A percentile compares a stretch with the other conserved stretches of the same genome.
Evolutionary conservation across 2,329 filamentous ascomycete species (phyloP).

Genomic region (Tolypocladium tundrense): DNA sequence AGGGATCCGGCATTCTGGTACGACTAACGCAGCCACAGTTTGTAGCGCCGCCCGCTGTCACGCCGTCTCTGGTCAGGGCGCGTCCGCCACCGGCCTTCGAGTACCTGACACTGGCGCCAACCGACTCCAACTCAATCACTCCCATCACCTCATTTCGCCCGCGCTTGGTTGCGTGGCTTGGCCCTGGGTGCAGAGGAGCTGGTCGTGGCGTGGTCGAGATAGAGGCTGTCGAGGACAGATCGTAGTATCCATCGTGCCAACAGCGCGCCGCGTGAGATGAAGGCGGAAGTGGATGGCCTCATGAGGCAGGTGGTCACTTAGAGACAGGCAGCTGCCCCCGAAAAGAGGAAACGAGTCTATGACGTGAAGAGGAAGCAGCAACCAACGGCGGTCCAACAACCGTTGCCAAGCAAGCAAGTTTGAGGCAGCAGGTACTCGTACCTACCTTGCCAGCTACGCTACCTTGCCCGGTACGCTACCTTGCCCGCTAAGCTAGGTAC

Average conservation of each 20-base stretch:
- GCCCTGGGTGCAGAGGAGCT: background rate
- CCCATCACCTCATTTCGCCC: background rate
- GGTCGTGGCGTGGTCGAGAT: background rate
- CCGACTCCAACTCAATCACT: background rate
- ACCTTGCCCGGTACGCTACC: background rate
- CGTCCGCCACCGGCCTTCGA: background rate
- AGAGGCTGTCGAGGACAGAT: background rate
- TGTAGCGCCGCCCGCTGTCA: background rate
- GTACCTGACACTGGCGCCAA: background rate
- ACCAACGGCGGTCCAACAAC: background rate
- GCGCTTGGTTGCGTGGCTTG: background rate
- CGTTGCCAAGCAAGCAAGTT: background rate
- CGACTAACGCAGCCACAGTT: conserved; percentile 5
- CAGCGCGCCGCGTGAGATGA: background rate
- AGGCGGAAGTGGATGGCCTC: background rate
- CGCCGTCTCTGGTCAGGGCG: background rate
- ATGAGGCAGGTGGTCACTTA: background rate
- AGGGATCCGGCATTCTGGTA: conserved; percentile 5
- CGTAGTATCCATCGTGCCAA: background rate
- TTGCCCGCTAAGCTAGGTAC: no score
- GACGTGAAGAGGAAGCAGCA: background rate
- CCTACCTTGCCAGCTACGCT: background rate
- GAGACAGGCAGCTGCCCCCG: background rate
- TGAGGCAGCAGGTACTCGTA: background rate
- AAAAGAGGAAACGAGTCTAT: background rate